phyloP scores from a whole-genome alignment of 345 rosid genomes.

The Syzygium aqueum region DNA sequence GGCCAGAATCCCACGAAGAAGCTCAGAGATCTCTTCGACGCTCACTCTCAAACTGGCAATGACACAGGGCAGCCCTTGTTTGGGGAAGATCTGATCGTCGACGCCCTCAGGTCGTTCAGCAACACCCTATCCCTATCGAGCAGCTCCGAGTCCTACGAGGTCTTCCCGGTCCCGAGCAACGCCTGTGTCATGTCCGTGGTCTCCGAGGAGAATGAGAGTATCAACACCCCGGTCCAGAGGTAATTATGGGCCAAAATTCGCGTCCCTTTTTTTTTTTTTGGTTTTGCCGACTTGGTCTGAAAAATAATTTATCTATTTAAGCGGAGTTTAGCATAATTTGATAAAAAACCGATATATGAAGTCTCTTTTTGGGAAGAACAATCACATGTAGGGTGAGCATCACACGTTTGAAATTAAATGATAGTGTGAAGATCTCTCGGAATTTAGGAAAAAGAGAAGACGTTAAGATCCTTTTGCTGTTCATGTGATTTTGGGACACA shows the following conservation, averaged over 20 bases:
- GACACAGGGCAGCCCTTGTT: not conserved
- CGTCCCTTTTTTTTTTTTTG: no score
- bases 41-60: not conserved
- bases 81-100: slow-evolving; percentile 1
- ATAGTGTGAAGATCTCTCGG: no score
- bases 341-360: not conserved
- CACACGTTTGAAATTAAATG: no score
- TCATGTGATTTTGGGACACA: not conserved
- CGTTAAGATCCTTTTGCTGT: not conserved
- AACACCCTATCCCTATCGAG: slow-evolving; percentile 5
- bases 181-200: not conserved
- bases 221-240: not conserved
- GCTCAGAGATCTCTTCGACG: not conserved
- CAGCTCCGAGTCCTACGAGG: not conserved
- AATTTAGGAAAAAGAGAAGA: not conserved
- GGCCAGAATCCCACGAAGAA: slow-evolving; percentile 11
- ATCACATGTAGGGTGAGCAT: no score
- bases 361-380: no score
- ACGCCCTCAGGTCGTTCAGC: slow-evolving; percentile 6
- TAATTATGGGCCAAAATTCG: not conserved
- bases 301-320: not conserved
- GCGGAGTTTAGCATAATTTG: not conserved
- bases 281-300: not conserved
- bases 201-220: not conserved
- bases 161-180: not conserved